Percentiles rank a stretch among this genome's conserved stretches.
Conservation (phyloP, 352 stramenopile species). For the Phytophthora idaei region DNA sequence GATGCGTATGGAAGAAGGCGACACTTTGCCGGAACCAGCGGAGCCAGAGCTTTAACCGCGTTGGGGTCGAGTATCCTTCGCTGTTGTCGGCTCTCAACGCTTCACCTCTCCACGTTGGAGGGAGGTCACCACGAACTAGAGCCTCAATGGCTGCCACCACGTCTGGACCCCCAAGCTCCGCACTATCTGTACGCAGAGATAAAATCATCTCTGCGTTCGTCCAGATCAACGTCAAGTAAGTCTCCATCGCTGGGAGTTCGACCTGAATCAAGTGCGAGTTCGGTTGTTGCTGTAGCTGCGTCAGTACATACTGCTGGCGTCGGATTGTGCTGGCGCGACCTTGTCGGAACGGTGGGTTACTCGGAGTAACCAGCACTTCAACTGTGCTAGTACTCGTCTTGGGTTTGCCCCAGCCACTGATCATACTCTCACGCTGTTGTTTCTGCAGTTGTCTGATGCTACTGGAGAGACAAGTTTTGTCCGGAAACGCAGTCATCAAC, state of each 20-base stretch:
- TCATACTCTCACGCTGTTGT: constrained; percentile 31
- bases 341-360: constrained; percentile 10
- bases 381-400: background rate
- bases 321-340: constrained; percentile 8
- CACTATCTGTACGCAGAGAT: constrained; percentile 31
- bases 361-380: background rate
- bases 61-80: constrained; percentile 34
- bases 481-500: constrained; percentile 21
- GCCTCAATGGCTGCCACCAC: constrained; percentile 26
- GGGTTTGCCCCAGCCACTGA: constrained; percentile 40
- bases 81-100: background rate
- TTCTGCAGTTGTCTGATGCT: no score
- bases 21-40: constrained; percentile 38
- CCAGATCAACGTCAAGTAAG: constrained; percentile 53
- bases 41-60: constrained; percentile 29
- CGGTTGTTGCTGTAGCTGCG: constrained; percentile 35
- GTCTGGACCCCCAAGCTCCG: constrained; percentile 21
- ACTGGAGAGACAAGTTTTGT: constrained; percentile 25
- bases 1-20: constrained; percentile 40
- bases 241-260: constrained; percentile 58
- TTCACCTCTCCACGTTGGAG: constrained; percentile 19
- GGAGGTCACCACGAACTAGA: constrained; percentile 19
- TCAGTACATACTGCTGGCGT: constrained; percentile 21
- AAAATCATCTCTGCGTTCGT: constrained; percentile 40
- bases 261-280: constrained; percentile 44